A percentile compares a stretch with the other conserved stretches of the same genome.
Evolutionary conservation across 2,329 filamentous ascomycete species (phyloP).

Genomic region (Colletotrichum eremochloae): DNA sequence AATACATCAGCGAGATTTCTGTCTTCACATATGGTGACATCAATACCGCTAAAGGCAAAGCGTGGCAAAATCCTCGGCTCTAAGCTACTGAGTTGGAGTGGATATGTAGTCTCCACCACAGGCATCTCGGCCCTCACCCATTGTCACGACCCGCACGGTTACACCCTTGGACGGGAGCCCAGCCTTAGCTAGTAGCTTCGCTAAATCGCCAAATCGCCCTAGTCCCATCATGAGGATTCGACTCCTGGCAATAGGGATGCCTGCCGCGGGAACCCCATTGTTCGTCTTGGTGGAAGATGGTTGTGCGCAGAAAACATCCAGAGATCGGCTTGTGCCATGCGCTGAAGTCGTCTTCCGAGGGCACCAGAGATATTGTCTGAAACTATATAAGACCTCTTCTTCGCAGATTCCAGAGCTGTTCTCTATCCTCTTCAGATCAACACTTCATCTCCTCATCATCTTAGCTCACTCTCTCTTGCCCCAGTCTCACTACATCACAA

Average conservation of each 20-base stretch:
- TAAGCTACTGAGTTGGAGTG: not conserved
- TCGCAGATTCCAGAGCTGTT: not conserved
- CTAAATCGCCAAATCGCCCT: not conserved
- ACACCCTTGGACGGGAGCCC: not conserved
- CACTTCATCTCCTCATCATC: not conserved
- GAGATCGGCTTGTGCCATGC: not conserved
- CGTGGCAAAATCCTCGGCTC: not conserved
- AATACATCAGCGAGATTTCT: too few relatives aligned
- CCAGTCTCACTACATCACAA: not conserved
- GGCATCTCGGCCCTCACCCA: not conserved
- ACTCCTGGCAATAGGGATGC: not conserved
- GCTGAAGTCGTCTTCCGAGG: too few relatives aligned
- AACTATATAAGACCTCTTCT: not conserved
- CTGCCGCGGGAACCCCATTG: not conserved
- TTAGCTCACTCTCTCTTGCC: not conserved
- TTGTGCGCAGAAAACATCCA: not conserved
- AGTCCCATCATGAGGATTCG: conserved; percentile 9
- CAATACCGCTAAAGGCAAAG: not conserved
- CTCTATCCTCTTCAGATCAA: not conserved
- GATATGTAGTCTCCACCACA: not conserved
- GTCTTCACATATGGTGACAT: not conserved
- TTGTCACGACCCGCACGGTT: not conserved
- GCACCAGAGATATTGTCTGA: not conserved
- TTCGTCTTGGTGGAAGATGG: not conserved
- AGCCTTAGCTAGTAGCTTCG: not conserved